Conservation (phyloP, 345 rosid genomes). For the Litchi chinensis region DNA sequence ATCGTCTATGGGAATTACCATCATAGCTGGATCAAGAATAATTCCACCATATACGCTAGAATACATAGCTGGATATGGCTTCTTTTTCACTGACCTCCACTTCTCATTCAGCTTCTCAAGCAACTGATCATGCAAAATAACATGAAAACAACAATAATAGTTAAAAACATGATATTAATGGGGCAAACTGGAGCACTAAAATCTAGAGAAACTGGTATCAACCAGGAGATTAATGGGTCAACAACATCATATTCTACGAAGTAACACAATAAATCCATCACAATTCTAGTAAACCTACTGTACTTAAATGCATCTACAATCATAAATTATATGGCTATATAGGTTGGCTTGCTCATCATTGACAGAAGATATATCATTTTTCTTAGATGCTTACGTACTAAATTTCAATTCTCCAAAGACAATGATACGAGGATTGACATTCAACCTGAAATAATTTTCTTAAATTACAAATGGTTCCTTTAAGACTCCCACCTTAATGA, state of each 20-base stretch:
- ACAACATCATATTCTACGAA: not conserved
- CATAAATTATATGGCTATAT: not conserved
- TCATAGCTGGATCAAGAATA: slow-evolving; percentile 67
- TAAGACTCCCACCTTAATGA: too few species aligned
- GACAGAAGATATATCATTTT: too few species aligned
- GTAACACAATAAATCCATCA: too few species aligned
- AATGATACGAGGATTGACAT: not conserved
- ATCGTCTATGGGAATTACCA: slow-evolving; percentile 74
- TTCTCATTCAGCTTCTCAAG: slow-evolving; percentile 58
- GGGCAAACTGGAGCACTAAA: not conserved
- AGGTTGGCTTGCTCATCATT: too few species aligned
- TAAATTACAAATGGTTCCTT: too few species aligned
- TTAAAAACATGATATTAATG: not conserved
- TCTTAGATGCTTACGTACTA: too few species aligned
- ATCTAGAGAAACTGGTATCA: not conserved
- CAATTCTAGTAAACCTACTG: not conserved
- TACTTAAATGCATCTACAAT: not conserved
- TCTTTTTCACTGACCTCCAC: slow-evolving; percentile 54
- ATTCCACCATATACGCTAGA: slow-evolving; percentile 69
- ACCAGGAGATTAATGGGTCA: not conserved
- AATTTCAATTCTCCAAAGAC: too few species aligned
- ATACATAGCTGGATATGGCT: slow-evolving; percentile 72
- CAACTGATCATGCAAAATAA: slow-evolving; percentile 38
- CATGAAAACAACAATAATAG: not conserved
- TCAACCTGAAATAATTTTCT: too few species aligned